Base-by-base conservation (phyloP, 140 eudicot genomes). In the Cichorium intybus region DNA sequence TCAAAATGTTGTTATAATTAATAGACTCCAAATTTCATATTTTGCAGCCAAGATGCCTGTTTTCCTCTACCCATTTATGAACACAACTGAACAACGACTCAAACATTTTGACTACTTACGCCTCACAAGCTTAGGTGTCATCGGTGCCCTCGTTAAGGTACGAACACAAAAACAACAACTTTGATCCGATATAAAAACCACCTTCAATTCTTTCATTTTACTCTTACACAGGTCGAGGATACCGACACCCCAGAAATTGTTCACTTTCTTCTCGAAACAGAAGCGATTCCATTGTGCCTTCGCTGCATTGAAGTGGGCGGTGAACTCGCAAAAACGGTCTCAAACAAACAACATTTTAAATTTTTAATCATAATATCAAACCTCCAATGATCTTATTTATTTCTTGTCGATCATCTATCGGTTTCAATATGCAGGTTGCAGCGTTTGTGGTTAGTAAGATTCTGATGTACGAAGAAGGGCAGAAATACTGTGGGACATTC, bases 111-210 rank as follows among this genome's bases (percentile, higher is more conserved):
- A 76, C 45, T 67, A 59, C 66, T 61, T 80, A 37, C 80, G 78
- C 14, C 59, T 80, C 17, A 66, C 78, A 34, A 76, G 85, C 70
- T 71, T 80, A 48, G 77, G 78, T n/a, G 76, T 76, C 28, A 60
- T 80, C 2, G 79, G 79, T 10, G 76, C 79, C 2, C 81, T 80
- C 0, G 75, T 75, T n/a, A 80, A 80, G 82, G 85, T 80, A 62
- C 72, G 15, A 67, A 53, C 26, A 2, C 22, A 56, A 56, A 56
- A 56, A 14, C 62, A 56, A 11, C 24, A 39, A 8, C 6, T 3
- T 11, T 39, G 35, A 43, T 41, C 12, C 1, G 5, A n/a, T 29
- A 18, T 18, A 26, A 26, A 43, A 1, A 27, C 10, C 46, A 26
- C 16, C 20, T 58, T 52, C 4, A 35, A 37, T 65, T 10, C 31